Evolutionary conservation across 805 yeast genomes (phyloP).

Genomic region (Komagataella pseudopastoris): DNA sequence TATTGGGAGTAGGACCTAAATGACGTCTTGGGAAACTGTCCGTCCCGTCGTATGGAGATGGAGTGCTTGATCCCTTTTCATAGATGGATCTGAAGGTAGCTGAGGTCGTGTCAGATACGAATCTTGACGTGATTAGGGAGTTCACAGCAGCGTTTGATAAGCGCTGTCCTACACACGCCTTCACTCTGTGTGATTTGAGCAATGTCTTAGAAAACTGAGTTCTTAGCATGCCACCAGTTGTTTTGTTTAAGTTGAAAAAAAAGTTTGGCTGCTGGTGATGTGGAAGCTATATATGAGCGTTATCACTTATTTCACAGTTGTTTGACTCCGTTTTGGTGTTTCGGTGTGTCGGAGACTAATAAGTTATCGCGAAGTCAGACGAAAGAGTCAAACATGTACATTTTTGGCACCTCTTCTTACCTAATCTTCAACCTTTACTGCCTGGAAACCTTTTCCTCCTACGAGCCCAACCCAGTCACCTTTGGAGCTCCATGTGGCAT

Average conservation of each 20-base stretch:
- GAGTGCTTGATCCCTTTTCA: background rate
- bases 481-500: conserved; percentile 54
- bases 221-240: background rate
- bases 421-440: conserved; percentile 21
- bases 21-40: conserved; percentile 90
- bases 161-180: background rate
- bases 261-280: background rate
- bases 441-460: conserved; percentile 57
- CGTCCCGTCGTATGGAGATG: conserved; percentile 17
- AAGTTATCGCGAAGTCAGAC: conserved; percentile 5
- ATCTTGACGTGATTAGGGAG: background rate
- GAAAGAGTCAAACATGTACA: conserved; percentile 68
- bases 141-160: no score
- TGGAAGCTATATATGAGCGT: background rate
- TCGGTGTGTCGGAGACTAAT: background rate
- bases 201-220: background rate
- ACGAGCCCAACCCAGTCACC: conserved; percentile 80
- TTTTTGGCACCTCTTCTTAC: conserved; percentile 3
- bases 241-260: background rate
- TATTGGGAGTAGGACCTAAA: conserved; percentile 62
- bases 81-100: background rate
- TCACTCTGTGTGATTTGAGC: background rate
- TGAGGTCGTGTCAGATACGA: background rate
- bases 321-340: background rate
- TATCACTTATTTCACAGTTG: background rate